Evolutionary conservation across 371 early-diverging fungal genomes (phyloP).

Genomic region (Mucor mucedo): DNA sequence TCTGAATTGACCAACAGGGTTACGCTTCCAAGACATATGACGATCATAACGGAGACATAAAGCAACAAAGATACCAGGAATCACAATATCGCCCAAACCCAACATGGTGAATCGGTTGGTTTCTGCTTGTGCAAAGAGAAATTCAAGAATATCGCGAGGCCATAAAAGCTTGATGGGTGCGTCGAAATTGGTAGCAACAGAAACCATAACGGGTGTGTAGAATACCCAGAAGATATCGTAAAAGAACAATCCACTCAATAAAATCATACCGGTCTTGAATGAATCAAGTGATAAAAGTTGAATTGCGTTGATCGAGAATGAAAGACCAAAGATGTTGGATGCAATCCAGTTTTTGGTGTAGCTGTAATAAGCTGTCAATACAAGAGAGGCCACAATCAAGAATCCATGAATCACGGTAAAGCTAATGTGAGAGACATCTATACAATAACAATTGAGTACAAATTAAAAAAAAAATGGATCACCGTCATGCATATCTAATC

Average conservation of each 20-base stretch:
- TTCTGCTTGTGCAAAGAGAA: constrained; percentile 41
- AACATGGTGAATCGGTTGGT: constrained; percentile 84
- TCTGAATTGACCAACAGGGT: constrained; percentile 57
- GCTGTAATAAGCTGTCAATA: constrained; percentile 78
- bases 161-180: constrained; percentile 96
- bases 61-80: constrained; percentile 96
- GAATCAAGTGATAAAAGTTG: constrained; percentile 90
- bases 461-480: background rate
- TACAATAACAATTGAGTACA: constrained; percentile 3
- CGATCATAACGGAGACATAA: constrained; percentile 91
- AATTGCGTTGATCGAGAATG: constrained; percentile 88
- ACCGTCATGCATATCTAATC: constrained; percentile 6
- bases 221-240: constrained; percentile 99
- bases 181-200: constrained; percentile 96
- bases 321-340: constrained; percentile 87
- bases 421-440: constrained; percentile 65
- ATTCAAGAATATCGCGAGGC: constrained; percentile 77
- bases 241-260: constrained; percentile 90
- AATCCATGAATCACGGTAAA: constrained; percentile 80
- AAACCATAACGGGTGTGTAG: constrained; percentile 98
- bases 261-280: constrained; percentile 93
- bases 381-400: constrained; percentile 60
- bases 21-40: constrained; percentile 58
- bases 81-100: constrained; percentile 98
- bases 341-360: constrained; percentile 92